Evolutionary conservation across 2,329 filamentous ascomycete genomes (phyloP).

Genomic region (Parastagonospora nodorum): DNA sequence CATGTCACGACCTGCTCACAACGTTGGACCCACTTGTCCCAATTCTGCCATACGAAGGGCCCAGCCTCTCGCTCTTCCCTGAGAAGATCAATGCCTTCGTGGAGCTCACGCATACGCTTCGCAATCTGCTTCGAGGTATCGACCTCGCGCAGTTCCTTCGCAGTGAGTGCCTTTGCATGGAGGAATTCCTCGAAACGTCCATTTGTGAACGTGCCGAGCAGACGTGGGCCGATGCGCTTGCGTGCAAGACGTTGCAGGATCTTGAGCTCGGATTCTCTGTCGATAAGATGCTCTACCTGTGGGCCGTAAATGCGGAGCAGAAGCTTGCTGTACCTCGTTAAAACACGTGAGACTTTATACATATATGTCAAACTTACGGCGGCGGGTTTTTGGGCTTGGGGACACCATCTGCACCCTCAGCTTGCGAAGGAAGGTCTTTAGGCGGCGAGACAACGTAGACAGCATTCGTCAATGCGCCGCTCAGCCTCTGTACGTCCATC

Average conservation of each 20-base stretch:
- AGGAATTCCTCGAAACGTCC: constrained; percentile 96
- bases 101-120: constrained; percentile 95
- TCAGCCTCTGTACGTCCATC: constrained; percentile 76
- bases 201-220: constrained; percentile 91
- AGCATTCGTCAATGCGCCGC: constrained; percentile 92
- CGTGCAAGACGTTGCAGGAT: constrained; percentile 84
- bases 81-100: constrained; percentile 88
- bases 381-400: constrained; percentile 54
- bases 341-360: not conserved
- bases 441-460: constrained; percentile 94
- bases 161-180: constrained; percentile 79
- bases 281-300: constrained; percentile 93
- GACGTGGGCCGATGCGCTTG: constrained; percentile 89
- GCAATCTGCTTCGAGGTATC: constrained; percentile 91
- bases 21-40: constrained; percentile 85
- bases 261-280: constrained; percentile 85
- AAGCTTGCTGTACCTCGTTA: constrained; percentile 64
- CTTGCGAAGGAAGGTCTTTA: constrained; percentile 56
- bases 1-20: constrained; percentile 65
- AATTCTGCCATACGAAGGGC: constrained; percentile 86
- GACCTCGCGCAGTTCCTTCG: constrained; percentile 75
- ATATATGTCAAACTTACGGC: constrained; percentile 51
- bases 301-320: constrained; percentile 92
- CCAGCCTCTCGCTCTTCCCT: constrained; percentile 77
- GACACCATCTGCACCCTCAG: constrained; percentile 45